Conservation (phyloP, 2,329 filamentous ascomycete species). For the Septoria linicola region DNA sequence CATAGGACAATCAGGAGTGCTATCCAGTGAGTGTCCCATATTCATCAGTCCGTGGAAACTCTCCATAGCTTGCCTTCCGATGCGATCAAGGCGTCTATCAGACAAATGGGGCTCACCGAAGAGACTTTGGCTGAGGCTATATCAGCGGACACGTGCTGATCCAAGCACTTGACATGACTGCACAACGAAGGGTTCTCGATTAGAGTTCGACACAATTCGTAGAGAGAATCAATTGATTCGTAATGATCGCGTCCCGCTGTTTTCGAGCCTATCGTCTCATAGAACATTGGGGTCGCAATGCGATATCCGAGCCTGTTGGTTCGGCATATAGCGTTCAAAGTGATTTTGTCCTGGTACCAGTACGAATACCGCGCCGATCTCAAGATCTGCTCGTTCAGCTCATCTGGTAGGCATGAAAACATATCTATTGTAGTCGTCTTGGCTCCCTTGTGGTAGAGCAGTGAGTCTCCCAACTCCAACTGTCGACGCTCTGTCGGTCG, state of each 20-base stretch:
- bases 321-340: neutral
- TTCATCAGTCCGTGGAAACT: neutral
- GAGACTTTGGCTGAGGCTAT: too few relatives aligned
- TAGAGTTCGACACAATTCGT: neutral
- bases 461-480: neutral
- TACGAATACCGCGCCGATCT: neutral
- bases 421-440: too few relatives aligned
- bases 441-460: too few relatives aligned
- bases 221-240: neutral
- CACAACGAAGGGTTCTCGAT: too few relatives aligned
- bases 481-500: neutral
- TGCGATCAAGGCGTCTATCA: too few relatives aligned
- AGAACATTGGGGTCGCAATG: neutral
- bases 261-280: neutral
- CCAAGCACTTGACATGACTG: too few relatives aligned
- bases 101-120: too few relatives aligned
- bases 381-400: constrained; percentile 8
- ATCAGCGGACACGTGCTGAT: too few relatives aligned
- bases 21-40: neutral
- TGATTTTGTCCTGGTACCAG: neutral
- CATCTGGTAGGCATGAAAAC: constrained; percentile 7
- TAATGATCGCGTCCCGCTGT: neutral
- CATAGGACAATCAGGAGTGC: neutral
- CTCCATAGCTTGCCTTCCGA: neutral
- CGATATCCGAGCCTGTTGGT: neutral